Evolutionary conservation across 139 green algal species (phyloP).

Genomic region (Tetradesmus obliquus): DNA sequence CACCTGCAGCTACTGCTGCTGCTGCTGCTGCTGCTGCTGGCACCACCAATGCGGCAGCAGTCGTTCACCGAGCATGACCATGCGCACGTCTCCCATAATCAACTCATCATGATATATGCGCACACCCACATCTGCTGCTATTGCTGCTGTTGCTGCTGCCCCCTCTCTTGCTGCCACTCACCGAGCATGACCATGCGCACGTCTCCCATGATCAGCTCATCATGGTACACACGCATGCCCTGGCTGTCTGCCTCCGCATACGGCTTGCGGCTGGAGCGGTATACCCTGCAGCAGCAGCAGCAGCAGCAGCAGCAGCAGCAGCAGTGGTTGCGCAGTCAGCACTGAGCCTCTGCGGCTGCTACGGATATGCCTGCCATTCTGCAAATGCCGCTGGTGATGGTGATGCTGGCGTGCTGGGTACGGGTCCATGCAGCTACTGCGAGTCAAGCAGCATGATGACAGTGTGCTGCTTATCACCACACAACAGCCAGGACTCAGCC

Average conservation of each 20-base stretch:
- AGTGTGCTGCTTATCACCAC: no score
- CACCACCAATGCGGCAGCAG: not conserved
- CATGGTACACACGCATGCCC: slow-evolving; percentile 42
- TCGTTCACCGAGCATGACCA: not conserved
- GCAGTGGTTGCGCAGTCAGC: not conserved
- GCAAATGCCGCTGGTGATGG: not conserved
- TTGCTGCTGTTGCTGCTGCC: no score
- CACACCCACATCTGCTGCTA: no score
- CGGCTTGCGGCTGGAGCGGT: slow-evolving; percentile 38
- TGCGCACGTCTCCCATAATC: not conserved
- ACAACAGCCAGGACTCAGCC: no score
- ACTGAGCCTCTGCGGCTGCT: not conserved
- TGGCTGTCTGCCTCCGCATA: slow-evolving; percentile 47
- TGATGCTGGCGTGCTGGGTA: not conserved
- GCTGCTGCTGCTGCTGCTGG: no score
- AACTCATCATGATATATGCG: not conserved
- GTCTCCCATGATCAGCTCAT: slow-evolving; percentile 17
- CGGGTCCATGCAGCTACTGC: no score
- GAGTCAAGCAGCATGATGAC: no score
- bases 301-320: not conserved
- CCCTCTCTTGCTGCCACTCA: no score
- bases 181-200: no score
- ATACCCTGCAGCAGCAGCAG: slow-evolving; percentile 34
- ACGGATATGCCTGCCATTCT: not conserved
- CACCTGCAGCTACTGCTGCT: no score